Conservation (phyloP, 2,329 filamentous ascomycete genomes). For the Aureobasidium mangrovei region DNA sequence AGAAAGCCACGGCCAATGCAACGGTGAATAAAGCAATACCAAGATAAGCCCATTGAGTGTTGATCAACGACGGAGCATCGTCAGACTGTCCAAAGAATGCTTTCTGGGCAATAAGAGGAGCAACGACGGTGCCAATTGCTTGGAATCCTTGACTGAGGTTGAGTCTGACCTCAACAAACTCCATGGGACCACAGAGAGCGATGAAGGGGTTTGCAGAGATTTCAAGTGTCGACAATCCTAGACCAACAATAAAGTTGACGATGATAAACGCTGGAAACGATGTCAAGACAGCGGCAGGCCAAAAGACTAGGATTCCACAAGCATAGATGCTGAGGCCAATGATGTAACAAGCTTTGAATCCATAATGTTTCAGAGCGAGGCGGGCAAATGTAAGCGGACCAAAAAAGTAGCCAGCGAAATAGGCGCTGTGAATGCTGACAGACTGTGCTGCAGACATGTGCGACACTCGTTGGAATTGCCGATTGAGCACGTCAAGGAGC, state of each 20-base stretch:
- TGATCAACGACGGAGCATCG: conserved; percentile 45
- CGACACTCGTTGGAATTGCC: conserved; percentile 55
- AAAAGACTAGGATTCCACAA: conserved; percentile 54
- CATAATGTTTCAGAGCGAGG: conserved; percentile 48
- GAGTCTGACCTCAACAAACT: conserved; percentile 51
- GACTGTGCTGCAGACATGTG: conserved; percentile 54
- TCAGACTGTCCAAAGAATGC: conserved; percentile 45
- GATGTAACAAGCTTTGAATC: conserved; percentile 55
- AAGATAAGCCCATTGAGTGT: conserved; percentile 57
- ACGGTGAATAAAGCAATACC: conserved; percentile 54
- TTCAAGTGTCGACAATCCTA: conserved; percentile 52
- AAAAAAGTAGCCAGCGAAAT: conserved; percentile 63
- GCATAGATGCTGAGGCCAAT: conserved; percentile 53
- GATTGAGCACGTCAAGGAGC: conserved; percentile 72
- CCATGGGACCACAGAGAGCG: conserved; percentile 50
- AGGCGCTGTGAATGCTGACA: conserved; percentile 59
- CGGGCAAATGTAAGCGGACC: conserved; percentile 60
- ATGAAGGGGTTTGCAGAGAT: conserved; percentile 55
- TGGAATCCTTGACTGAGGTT: conserved; percentile 55
- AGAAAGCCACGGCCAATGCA: conserved; percentile 49
- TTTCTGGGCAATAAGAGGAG: conserved; percentile 50
- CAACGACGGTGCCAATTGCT: conserved; percentile 51
- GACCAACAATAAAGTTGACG: conserved; percentile 55
- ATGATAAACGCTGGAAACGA: conserved; percentile 53
- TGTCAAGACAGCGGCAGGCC: conserved; percentile 54